Percentiles rank a stretch among this genome's conserved stretches.
Conservation (phyloP, 1,139 yeast species). For the Blastobotrys indianensis region DNA sequence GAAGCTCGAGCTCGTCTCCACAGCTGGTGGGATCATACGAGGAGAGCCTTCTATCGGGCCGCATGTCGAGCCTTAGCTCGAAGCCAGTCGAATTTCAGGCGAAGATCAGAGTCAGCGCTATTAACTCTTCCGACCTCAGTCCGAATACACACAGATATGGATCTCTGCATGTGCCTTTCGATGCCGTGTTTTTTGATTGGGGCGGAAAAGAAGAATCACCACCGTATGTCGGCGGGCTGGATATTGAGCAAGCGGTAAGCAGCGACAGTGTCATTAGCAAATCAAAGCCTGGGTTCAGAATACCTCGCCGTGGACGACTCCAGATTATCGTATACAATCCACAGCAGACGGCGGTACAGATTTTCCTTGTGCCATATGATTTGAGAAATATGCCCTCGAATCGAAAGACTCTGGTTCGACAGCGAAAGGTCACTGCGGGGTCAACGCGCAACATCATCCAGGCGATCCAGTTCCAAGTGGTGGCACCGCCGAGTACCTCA, state of each 20-base stretch:
- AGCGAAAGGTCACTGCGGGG: constrained; percentile 25
- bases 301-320: constrained; percentile 39
- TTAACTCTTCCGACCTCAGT: constrained; percentile 14
- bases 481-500: constrained; percentile 27
- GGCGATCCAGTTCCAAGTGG: constrained; percentile 34
- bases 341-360: constrained; percentile 36
- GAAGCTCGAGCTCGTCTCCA: constrained; percentile 7
- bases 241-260: constrained; percentile 30
- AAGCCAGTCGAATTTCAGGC: constrained; percentile 30
- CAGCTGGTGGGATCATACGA: constrained; percentile 35
- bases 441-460: constrained; percentile 22
- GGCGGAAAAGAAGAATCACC: constrained; percentile 28
- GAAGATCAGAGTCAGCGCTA: constrained; percentile 29
- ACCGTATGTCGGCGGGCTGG: constrained; percentile 40
- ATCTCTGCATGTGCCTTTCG: constrained; percentile 23
- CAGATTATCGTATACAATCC: constrained; percentile 40
- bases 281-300: constrained; percentile 23
- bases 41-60: constrained; percentile 32
- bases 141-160: constrained; percentile 28
- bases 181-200: constrained; percentile 37
- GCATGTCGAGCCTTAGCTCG: constrained; percentile 33
- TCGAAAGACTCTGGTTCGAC: constrained; percentile 33
- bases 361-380: constrained; percentile 38
- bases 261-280: constrained; percentile 1
- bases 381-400: constrained; percentile 30